Conservation (phyloP, 2,329 filamentous ascomycete species). For the Helicocarpus griseus region DNA sequence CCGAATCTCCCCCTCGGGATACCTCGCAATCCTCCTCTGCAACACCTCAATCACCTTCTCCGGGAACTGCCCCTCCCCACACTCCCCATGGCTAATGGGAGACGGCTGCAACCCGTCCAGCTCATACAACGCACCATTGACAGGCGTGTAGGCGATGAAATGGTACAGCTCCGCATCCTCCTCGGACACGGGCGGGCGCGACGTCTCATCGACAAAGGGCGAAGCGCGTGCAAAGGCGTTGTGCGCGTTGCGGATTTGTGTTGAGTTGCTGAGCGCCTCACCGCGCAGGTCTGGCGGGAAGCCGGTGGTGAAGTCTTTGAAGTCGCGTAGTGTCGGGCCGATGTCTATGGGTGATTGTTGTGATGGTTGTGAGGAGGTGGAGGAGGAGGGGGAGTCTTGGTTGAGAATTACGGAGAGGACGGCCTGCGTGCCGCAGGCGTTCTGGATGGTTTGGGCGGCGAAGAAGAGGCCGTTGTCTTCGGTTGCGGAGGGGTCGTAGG, state of each 20-base stretch:
- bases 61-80: slow-evolving; percentile 62
- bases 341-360: slow-evolving; percentile 49
- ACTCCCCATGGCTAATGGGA: slow-evolving; percentile 79
- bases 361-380: slow-evolving; percentile 12
- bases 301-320: slow-evolving; percentile 78
- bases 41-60: slow-evolving; percentile 77
- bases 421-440: slow-evolving; percentile 94
- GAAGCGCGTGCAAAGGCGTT: slow-evolving; percentile 83
- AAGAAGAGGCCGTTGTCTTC: slow-evolving; percentile 76
- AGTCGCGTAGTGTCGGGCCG: slow-evolving; percentile 60
- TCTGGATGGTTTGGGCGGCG: slow-evolving; percentile 94
- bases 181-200: slow-evolving; percentile 56
- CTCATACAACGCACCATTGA: slow-evolving; percentile 78
- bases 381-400: slow-evolving; percentile 42
- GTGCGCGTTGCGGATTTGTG: slow-evolving; percentile 67
- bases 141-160: slow-evolving; percentile 87
- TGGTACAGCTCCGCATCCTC: slow-evolving; percentile 82
- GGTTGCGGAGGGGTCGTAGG: slow-evolving; percentile 65
- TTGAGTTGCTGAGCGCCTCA: slow-evolving; percentile 60
- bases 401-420: slow-evolving; percentile 87
- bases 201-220: slow-evolving; percentile 88
- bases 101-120: slow-evolving; percentile 88
- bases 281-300: slow-evolving; percentile 69
- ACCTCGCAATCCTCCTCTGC: slow-evolving; percentile 70
- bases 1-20: slow-evolving; percentile 77